Conservation (phyloP, 768 basidiomycete genomes). For the Piloderma croceum region DNA sequence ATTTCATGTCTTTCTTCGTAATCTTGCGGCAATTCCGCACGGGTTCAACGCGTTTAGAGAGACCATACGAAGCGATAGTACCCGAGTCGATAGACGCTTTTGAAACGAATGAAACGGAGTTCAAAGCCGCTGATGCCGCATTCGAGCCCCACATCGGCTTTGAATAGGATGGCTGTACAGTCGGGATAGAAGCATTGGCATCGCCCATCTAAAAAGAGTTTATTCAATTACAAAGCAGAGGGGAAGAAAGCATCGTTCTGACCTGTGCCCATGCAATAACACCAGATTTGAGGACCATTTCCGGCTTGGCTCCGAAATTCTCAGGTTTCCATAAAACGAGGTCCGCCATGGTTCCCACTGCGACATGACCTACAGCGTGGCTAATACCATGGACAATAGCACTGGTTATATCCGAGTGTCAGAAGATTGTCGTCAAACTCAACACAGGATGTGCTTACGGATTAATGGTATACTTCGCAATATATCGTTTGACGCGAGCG, state of each 20-base stretch:
- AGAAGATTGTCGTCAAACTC: slow-evolving; percentile 3
- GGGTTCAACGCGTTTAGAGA: slow-evolving; percentile 67
- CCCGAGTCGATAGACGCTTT: slow-evolving; percentile 57
- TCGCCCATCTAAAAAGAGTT: slow-evolving; percentile 75
- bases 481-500: slow-evolving; percentile 87
- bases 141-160: slow-evolving; percentile 93
- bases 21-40: slow-evolving; percentile 74
- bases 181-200: slow-evolving; percentile 93
- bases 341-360: slow-evolving; percentile 81
- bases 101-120: slow-evolving; percentile 86
- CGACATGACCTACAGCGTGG: slow-evolving; percentile 79
- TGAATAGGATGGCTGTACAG: slow-evolving; percentile 82
- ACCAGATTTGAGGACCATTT: slow-evolving; percentile 93
- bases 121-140: slow-evolving; percentile 71
- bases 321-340: slow-evolving; percentile 94
- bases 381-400: slow-evolving; percentile 93
- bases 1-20: slow-evolving; percentile 89
- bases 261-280: slow-evolving; percentile 90
- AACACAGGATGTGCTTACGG: slow-evolving; percentile 53
- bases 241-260: slow-evolving; percentile 14
- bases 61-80: slow-evolving; percentile 55
- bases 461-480: slow-evolving; percentile 96
- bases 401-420: slow-evolving; percentile 32
- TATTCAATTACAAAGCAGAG: background rate
- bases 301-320: slow-evolving; percentile 87